phyloP scores from a whole-genome alignment of 495 filamentous ascomycete genomes.

The Neurospora sp. region DNA sequence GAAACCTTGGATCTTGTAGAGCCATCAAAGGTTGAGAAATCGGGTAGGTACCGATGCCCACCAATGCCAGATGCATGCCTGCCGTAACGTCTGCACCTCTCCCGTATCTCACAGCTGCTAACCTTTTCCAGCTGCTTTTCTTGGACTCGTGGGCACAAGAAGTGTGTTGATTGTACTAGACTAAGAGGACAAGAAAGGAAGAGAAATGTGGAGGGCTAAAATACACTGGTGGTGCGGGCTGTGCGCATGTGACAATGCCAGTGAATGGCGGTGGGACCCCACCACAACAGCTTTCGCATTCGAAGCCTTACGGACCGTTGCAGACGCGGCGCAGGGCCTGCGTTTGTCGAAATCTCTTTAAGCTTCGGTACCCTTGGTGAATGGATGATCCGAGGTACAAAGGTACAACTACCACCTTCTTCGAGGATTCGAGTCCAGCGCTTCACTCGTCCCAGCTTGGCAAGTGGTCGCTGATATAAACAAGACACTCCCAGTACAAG shows the following conservation, averaged over 20 bases:
- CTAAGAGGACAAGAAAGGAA: too few relatives aligned
- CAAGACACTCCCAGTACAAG: neutral
- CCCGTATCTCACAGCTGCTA: neutral
- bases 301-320: neutral
- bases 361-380: neutral
- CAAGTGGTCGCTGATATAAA: neutral
- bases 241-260: too few relatives aligned
- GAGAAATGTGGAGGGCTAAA: too few relatives aligned
- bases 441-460: neutral
- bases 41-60: neutral
- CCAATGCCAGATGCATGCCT: neutral
- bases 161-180: too few relatives aligned
- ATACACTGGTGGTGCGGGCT: too few relatives aligned
- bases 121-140: neutral
- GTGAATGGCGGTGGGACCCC: too few relatives aligned
- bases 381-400: neutral
- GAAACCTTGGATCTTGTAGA: neutral
- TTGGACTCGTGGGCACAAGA: too few relatives aligned
- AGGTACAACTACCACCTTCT: neutral
- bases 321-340: neutral
- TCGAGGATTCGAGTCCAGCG: neutral
- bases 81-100: neutral
- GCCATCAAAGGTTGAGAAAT: neutral
- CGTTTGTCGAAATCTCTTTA: neutral
- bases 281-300: too few relatives aligned